Conservation (phyloP, 2,329 filamentous ascomycete genomes). For the Anisogramma anomala region DNA sequence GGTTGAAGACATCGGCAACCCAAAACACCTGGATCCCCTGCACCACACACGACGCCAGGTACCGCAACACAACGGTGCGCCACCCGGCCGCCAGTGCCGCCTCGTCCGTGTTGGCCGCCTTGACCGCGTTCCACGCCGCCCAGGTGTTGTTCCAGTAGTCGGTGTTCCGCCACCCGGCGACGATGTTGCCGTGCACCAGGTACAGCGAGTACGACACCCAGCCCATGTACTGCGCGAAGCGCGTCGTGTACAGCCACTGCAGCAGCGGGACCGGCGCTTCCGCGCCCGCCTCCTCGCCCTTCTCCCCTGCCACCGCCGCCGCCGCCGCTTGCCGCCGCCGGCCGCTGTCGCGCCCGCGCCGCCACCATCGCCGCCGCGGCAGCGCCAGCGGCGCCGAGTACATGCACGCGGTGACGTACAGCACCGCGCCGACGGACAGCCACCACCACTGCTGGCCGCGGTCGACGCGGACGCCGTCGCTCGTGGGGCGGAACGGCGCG, state of each 20-base stretch:
- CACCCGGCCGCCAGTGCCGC: not conserved
- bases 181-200: slow-evolving; percentile 14
- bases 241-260: slow-evolving; percentile 15
- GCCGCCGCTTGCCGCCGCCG: too few relatives aligned
- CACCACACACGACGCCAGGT: not conserved
- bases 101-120: too few relatives aligned
- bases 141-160: too few relatives aligned
- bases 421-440: not conserved
- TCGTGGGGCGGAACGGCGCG: not conserved
- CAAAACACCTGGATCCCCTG: not conserved
- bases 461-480: not conserved
- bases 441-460: not conserved
- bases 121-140: too few relatives aligned
- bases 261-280: slow-evolving; percentile 9
- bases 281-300: too few relatives aligned
- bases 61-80: not conserved
- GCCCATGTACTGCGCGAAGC: slow-evolving; percentile 17
- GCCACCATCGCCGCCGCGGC: too few relatives aligned
- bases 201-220: slow-evolving; percentile 17
- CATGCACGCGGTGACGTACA: not conserved
- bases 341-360: too few relatives aligned
- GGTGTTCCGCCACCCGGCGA: not conserved
- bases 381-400: not conserved
- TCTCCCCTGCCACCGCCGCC: too few relatives aligned
- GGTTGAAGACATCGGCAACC: not conserved